Conservation (phyloP, 805 yeast species). For the Wickerhamomyces canadensis region DNA sequence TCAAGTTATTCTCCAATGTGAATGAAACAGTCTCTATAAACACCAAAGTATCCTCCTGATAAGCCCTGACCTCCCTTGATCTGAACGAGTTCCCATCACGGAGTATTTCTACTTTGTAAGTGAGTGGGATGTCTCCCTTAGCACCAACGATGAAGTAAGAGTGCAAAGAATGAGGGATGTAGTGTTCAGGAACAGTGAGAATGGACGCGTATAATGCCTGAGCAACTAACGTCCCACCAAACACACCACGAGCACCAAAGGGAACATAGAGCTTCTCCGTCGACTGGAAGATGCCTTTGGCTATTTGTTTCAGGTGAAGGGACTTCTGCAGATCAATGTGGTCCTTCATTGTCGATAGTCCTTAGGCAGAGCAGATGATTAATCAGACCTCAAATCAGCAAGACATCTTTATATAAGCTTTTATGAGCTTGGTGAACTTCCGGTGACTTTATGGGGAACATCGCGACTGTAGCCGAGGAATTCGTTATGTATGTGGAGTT, state of each 20-base stretch:
- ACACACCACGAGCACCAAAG: constrained; percentile 56
- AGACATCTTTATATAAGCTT: too few species aligned
- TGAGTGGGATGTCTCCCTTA: constrained; percentile 36
- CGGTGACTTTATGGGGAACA: too few species aligned
- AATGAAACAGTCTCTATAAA: constrained; percentile 44
- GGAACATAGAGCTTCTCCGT: constrained; percentile 31
- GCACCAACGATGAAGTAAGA: constrained; percentile 58
- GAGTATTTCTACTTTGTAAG: constrained; percentile 47
- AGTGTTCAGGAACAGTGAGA: constrained; percentile 39
- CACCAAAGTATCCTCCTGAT: constrained; percentile 46
- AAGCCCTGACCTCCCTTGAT: constrained; percentile 48
- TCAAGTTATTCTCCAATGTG: constrained; percentile 7
- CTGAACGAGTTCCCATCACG: constrained; percentile 48
- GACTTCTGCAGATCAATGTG: constrained; percentile 13
- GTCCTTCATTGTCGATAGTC: background rate
- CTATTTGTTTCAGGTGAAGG: constrained; percentile 7
- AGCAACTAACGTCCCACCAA: constrained; percentile 67
- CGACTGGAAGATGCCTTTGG: constrained; percentile 13
- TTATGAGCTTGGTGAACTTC: too few species aligned
- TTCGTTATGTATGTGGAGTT: too few species aligned
- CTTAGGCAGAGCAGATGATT: too few species aligned
- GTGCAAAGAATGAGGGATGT: constrained; percentile 57
- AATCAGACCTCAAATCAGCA: too few species aligned
- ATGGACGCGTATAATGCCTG: constrained; percentile 60
- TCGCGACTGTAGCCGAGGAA: too few species aligned